Conservation (phyloP, 2,329 filamentous ascomycete genomes). For the Ceratocystis lukuohia region DNA sequence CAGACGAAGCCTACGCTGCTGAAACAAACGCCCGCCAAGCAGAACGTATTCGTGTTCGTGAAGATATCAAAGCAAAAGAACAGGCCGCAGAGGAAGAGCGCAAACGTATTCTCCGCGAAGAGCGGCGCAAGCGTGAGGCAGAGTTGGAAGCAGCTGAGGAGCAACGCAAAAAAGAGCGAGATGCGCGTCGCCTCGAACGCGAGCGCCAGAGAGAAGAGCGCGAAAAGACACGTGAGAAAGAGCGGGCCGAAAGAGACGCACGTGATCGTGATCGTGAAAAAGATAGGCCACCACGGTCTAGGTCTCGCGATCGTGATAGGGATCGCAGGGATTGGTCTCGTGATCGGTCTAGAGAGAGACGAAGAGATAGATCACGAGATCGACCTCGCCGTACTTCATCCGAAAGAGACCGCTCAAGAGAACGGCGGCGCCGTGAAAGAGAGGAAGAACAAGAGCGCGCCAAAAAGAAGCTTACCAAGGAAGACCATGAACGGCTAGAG, state of each 20-base stretch:
- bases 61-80: slow-evolving; percentile 46
- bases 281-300: slow-evolving; percentile 17
- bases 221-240: slow-evolving; percentile 32
- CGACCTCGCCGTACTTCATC: slow-evolving; percentile 15
- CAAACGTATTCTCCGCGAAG: slow-evolving; percentile 42
- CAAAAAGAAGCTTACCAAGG: slow-evolving; percentile 43
- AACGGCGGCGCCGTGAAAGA: slow-evolving; percentile 26
- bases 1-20: slow-evolving; percentile 57
- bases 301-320: slow-evolving; percentile 11
- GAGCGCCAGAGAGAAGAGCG: slow-evolving; percentile 44
- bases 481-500: slow-evolving; percentile 44
- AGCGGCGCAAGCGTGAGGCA: slow-evolving; percentile 38
- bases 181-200: slow-evolving; percentile 37
- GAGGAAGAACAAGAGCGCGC: slow-evolving; percentile 31
- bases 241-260: slow-evolving; percentile 27
- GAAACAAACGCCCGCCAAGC: slow-evolving; percentile 49
- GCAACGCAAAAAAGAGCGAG: slow-evolving; percentile 38
- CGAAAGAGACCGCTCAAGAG: slow-evolving; percentile 22
- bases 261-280: slow-evolving; percentile 24
- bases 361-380: slow-evolving; percentile 20
- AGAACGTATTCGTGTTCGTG: slow-evolving; percentile 47
- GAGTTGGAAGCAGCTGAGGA: slow-evolving; percentile 38
- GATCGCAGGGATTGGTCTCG: slow-evolving; percentile 5
- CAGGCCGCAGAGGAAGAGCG: slow-evolving; percentile 50
- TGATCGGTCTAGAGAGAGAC: slow-evolving; percentile 19